Evolutionary conservation across 1,284 basidiomycete genomes (phyloP), one percentile per base, ranked within the genome.

Genomic region (Ustilago lituana): DNA sequence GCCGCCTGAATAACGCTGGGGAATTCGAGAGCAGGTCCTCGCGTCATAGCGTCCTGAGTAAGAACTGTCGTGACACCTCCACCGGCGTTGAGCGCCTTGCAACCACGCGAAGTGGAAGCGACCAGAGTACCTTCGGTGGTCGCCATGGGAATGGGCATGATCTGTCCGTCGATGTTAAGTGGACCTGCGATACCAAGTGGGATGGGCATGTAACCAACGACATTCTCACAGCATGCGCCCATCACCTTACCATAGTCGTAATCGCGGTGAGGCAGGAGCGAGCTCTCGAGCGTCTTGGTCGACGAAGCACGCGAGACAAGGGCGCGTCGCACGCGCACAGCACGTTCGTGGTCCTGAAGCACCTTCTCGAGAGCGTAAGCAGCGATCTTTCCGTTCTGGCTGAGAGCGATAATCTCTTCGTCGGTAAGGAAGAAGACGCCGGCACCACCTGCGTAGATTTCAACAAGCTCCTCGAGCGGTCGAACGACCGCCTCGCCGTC

Each of bases 191-290:
- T 91, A 78, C 96, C 96, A 52, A 98, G 88, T 0, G 96, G 96
- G 32, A 99, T 84, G 20, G 96, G 96, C 84, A 98, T 94, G 83
- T 91, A 99, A 20, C 96, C 96, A 43, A 98, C 89, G 45, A 99
- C 96, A 82, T 99, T 99, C 85, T 99, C 96, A 84, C 96, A 99
- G 85, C 96, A 99, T 4, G 95, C 94, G 62, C 95, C 95, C 72
- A 95, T 88, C 50, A 99, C 94, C 23, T 91, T 89, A 35, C 90
- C 89, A 85, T 98, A 99, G 84, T 98, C 93, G 84, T 96, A 99
- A 82, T 90, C 85, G 31, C 86, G 82, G 86, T 91, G 89, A 0
- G 96, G 96, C 15, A 98, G 85, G 41, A 89, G 87, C 1, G 92
- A 94, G 20, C 83, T 73, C 82, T 98, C 96, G 39, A 98, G 87